Conservation (phyloP, 176 grass and related monocot species). For the Miscanthus lutarioriparius region DNA sequence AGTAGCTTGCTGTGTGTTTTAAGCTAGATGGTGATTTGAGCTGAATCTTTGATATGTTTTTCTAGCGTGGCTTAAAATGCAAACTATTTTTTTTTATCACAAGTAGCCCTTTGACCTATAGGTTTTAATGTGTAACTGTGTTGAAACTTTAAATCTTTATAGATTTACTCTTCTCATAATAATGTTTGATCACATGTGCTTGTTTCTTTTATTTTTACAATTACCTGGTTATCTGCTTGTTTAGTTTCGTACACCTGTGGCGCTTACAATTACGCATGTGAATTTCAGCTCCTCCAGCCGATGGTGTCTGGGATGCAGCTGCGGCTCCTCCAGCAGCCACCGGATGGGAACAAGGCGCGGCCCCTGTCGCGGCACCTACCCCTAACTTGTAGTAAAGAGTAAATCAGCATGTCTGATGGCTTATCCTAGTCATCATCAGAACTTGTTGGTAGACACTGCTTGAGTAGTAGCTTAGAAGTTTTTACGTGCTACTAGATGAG, state of each 20-base stretch:
- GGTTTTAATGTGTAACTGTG: background rate
- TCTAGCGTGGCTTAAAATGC: background rate
- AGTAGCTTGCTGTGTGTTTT: background rate
- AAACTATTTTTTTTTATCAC: background rate
- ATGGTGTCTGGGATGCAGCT: slow-evolving; percentile 51
- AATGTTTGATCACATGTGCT: background rate
- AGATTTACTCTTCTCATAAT: background rate
- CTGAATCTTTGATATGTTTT: background rate
- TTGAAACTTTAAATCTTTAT: background rate
- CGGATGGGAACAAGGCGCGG: no score
- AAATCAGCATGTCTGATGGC: no score
- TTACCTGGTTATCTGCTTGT: background rate
- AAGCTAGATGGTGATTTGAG: background rate
- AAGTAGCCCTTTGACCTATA: background rate
- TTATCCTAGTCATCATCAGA: background rate
- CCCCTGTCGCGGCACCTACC: background rate
- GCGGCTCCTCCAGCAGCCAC: slow-evolving; percentile 23
- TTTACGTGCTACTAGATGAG: slow-evolving; percentile 18
- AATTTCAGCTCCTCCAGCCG: slow-evolving; percentile 47
- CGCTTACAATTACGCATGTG: background rate
- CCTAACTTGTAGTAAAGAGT: slow-evolving; percentile 45
- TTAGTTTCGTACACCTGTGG: background rate
- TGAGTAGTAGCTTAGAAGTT: slow-evolving; percentile 23
- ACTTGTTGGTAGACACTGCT: slow-evolving; percentile 35
- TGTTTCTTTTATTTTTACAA: background rate